Conservation (phyloP, 306 rosid genomes). For the Cyclanthera cordifolia region DNA sequence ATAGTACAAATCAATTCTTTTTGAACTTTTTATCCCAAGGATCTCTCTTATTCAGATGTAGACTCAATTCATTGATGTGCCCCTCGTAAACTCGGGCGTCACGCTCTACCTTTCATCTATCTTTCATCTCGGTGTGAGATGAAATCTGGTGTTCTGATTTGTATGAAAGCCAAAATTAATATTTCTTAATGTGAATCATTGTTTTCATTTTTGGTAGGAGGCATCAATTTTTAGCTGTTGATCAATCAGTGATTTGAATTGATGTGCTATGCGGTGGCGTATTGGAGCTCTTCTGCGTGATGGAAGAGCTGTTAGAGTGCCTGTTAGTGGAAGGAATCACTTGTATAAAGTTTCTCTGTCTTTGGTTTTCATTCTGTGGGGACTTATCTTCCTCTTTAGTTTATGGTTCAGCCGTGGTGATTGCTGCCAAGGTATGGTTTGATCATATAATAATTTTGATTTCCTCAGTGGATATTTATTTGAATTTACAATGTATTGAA, state of each 20-base stretch:
- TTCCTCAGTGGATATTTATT: background rate
- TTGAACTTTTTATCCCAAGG: too few relatives aligned
- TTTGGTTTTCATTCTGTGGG: slow-evolving; percentile 60
- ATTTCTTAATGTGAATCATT: background rate
- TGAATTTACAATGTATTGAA: background rate
- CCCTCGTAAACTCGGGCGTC: too few relatives aligned
- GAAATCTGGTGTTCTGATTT: background rate
- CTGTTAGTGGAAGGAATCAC: slow-evolving; percentile 31
- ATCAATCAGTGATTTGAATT: slow-evolving; percentile 4
- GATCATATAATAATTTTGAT: background rate
- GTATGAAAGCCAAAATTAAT: background rate
- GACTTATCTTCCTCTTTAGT: slow-evolving; percentile 48
- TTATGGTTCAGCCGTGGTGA: slow-evolving; percentile 61
- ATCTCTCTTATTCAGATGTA: too few relatives aligned
- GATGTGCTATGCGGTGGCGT: slow-evolving; percentile 57
- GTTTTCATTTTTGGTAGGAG: background rate
- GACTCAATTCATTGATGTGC: too few relatives aligned
- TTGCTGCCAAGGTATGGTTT: slow-evolving; percentile 45
- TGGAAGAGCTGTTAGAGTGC: slow-evolving; percentile 50
- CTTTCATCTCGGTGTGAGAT: background rate
- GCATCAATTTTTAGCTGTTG: background rate
- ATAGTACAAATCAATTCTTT: too few relatives aligned
- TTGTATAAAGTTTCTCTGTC: slow-evolving; percentile 66
- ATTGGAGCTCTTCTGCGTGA: slow-evolving; percentile 52
- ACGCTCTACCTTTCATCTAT: too few relatives aligned